A percentile compares a stretch with the other conserved stretches of the same genome.
phyloP scores from a whole-genome alignment of 1,139 yeast genomes.

The Arxiozyma slooffiae region DNA sequence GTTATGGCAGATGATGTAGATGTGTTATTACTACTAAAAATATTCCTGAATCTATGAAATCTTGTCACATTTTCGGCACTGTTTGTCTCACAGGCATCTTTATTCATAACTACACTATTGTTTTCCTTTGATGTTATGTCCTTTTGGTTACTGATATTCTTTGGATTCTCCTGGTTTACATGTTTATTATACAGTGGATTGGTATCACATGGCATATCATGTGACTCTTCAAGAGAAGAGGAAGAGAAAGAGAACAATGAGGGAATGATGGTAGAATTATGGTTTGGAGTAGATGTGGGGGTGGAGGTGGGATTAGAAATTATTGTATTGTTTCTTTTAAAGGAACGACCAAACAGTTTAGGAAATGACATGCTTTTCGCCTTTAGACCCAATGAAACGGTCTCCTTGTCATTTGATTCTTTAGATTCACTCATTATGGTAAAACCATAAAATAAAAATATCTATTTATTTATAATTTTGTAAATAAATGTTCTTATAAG shows the following conservation, averaged over 20 bases:
- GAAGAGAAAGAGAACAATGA: neutral
- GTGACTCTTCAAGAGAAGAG: neutral
- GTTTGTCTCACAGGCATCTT: neutral
- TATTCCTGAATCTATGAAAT: slow-evolving; percentile 12
- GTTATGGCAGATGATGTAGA: neutral
- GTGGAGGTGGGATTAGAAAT: neutral
- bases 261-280: neutral
- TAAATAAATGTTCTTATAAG: neutral
- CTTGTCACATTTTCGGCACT: slow-evolving; percentile 9
- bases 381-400: neutral
- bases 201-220: neutral
- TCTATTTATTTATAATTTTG: neutral
- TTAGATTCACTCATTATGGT: neutral
- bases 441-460: too few relatives aligned
- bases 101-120: neutral
- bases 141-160: neutral
- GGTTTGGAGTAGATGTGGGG: neutral
- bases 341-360: slow-evolving; percentile 4
- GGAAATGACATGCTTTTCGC: slow-evolving; percentile 7
- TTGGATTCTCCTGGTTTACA: neutral
- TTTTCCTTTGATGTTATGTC: neutral
- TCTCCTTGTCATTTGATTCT: neutral
- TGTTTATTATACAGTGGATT: neutral
- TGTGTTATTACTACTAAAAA: slow-evolving; percentile 9
- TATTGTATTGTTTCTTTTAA: slow-evolving; percentile 1